A percentile compares a stretch with the other conserved stretches of the same genome.
phyloP scores from a whole-genome alignment of 768 basidiomycete genomes.

The Kwoniella dejecticola region DNA sequence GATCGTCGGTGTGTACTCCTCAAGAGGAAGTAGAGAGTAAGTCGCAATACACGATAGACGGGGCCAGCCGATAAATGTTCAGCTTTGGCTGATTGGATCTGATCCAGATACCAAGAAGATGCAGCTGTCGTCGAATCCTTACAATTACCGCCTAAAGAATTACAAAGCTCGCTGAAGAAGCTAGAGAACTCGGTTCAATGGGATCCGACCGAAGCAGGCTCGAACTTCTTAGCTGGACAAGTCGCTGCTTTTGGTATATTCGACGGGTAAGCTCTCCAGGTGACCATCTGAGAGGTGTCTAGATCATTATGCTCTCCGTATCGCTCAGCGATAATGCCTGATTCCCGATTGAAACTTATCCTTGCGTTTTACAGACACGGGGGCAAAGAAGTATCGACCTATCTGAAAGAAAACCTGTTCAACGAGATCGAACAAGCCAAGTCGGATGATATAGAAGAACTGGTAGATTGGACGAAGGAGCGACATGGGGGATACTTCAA shows the following conservation, averaged over 20 bases:
- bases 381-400: slow-evolving; percentile 84
- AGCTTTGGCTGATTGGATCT: not conserved
- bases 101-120: slow-evolving; percentile 81
- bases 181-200: slow-evolving; percentile 62
- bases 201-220: slow-evolving; percentile 61
- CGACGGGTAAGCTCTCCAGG: slow-evolving; percentile 72
- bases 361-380: slow-evolving; percentile 66
- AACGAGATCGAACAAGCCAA: slow-evolving; percentile 77
- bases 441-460: slow-evolving; percentile 63
- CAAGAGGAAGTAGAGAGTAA: slow-evolving; percentile 42
- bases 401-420: slow-evolving; percentile 80
- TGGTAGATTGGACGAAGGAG: slow-evolving; percentile 30
- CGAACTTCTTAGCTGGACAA: slow-evolving; percentile 67
- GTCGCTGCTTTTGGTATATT: slow-evolving; percentile 86
- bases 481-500: slow-evolving; percentile 74
- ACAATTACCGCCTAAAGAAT: slow-evolving; percentile 73
- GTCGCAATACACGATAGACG: not conserved
- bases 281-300: too few relatives aligned
- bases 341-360: not conserved
- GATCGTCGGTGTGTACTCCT: slow-evolving; percentile 41
- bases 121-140: slow-evolving; percentile 75
- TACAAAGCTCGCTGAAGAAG: slow-evolving; percentile 67
- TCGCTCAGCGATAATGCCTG: too few relatives aligned
- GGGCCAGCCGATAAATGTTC: not conserved
- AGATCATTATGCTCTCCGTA: not conserved